Conservation (phyloP, 495 filamentous ascomycete genomes). For the Lasiosphaeris hirsuta region DNA sequence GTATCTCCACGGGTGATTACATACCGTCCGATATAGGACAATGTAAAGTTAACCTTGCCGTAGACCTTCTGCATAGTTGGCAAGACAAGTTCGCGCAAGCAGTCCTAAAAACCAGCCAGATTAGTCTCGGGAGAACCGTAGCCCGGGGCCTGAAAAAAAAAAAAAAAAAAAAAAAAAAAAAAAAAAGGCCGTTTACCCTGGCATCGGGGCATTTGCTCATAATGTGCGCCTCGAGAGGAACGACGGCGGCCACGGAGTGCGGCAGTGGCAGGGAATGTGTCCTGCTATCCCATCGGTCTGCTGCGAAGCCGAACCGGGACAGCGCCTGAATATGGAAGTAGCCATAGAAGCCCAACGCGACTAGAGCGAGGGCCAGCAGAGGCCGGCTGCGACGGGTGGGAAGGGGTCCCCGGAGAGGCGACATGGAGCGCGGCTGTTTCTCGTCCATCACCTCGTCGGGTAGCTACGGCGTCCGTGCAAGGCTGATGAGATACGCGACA, state of each 20-base stretch:
- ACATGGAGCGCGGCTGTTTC: slow-evolving; percentile 20
- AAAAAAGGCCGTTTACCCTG: slow-evolving; percentile 33
- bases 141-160: not conserved
- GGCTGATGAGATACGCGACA: not conserved
- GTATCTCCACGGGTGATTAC: slow-evolving; percentile 15
- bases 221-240: slow-evolving; percentile 85
- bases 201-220: slow-evolving; percentile 96
- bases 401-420: slow-evolving; percentile 19
- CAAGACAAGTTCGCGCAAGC: slow-evolving; percentile 74
- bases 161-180: too few species aligned
- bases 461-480: not conserved
- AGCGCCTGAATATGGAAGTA: slow-evolving; percentile 22
- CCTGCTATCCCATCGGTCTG: not conserved
- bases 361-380: slow-evolving; percentile 22
- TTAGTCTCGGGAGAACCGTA: not conserved
- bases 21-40: slow-evolving; percentile 86
- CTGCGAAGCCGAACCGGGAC: not conserved
- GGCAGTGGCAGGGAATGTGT: slow-evolving; percentile 1
- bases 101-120: slow-evolving; percentile 46
- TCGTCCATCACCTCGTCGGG: slow-evolving; percentile 29
- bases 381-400: slow-evolving; percentile 29
- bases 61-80: slow-evolving; percentile 80
- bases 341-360: slow-evolving; percentile 21
- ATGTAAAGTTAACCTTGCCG: slow-evolving; percentile 82
- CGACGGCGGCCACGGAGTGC: slow-evolving; percentile 23